Conservation (phyloP, 306 rosid species). For the Inga oerstediana region DNA sequence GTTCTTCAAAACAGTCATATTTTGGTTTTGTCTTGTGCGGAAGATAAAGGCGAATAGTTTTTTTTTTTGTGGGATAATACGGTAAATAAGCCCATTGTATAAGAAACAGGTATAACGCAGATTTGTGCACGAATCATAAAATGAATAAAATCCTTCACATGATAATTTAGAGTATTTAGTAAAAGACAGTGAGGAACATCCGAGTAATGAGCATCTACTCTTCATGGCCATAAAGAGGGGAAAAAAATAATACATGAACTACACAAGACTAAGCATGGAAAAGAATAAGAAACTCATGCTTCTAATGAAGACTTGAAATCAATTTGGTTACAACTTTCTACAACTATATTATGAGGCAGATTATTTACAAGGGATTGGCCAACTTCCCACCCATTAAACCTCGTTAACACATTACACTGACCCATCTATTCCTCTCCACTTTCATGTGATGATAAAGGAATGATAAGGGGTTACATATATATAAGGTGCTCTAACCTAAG, state of each 20-base stretch:
- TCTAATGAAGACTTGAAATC: conserved; percentile 38
- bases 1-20: too few relatives aligned
- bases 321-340: conserved; percentile 47
- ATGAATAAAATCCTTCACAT: not conserved
- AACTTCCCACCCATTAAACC: conserved; percentile 42
- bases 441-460: conserved; percentile 36
- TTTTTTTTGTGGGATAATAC: too few relatives aligned
- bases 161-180: not conserved
- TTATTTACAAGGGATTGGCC: conserved; percentile 66
- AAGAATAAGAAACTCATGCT: conserved; percentile 20
- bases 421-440: conserved; percentile 40
- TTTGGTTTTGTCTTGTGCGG: too few relatives aligned
- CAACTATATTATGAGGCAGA: conserved; percentile 50
- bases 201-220: not conserved
- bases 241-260: not conserved
- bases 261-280: not conserved
- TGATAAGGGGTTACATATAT: conserved; percentile 15
- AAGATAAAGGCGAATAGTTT: too few relatives aligned
- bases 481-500: conserved; percentile 33
- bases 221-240: not conserved
- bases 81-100: too few relatives aligned
- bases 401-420: conserved; percentile 25
- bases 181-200: not conserved
- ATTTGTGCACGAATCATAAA: not conserved
- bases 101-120: not conserved